Evolutionary conservation across 331 rosid genomes (phyloP).

Genomic region (Malus hybrid): DNA sequence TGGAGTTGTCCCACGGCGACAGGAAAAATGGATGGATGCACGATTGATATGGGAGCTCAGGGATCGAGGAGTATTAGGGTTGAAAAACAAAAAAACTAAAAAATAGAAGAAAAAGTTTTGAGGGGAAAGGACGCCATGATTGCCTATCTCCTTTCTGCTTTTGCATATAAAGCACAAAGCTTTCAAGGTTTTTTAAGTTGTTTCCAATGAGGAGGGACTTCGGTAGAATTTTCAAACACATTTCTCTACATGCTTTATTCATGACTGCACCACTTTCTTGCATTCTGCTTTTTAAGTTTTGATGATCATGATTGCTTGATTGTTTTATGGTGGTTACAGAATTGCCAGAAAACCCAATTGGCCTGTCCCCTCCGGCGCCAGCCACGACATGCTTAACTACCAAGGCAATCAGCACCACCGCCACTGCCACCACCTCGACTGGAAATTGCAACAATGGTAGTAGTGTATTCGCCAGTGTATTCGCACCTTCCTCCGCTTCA

Average conservation of each 20-base stretch:
- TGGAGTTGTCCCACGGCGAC: constrained; percentile 1
- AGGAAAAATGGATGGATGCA: constrained; percentile 10
- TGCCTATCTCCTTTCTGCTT: constrained; percentile 14
- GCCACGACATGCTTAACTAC: constrained; percentile 20
- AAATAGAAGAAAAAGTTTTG: not conserved
- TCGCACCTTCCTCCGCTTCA: constrained; percentile 35
- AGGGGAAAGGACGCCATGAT: constrained; percentile 35
- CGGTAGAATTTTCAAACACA: not conserved
- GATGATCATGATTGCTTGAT: not conserved
- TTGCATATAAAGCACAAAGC: constrained; percentile 9
- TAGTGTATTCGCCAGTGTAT: constrained; percentile 47
- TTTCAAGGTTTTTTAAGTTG: constrained; percentile 5
- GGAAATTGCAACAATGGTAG: constrained; percentile 8
- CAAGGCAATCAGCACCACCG: not conserved
- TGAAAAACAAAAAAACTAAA: not conserved
- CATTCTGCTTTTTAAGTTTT: not conserved
- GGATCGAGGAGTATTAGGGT: constrained; percentile 17
- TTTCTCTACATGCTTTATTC: not conserved
- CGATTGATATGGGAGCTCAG: constrained; percentile 18
- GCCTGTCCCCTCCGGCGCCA: constrained; percentile 34
- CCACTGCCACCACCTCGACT: constrained; percentile 1
- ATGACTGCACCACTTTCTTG: not conserved
- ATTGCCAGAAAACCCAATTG: constrained; percentile 41
- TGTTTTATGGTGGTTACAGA: constrained; percentile 26
- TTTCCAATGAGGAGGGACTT: constrained; percentile 5